Percentiles rank a stretch among this genome's conserved stretches.
Evolutionary conservation across 306 rosid genomes (phyloP).

Genomic region (Gillenia trifoliata): DNA sequence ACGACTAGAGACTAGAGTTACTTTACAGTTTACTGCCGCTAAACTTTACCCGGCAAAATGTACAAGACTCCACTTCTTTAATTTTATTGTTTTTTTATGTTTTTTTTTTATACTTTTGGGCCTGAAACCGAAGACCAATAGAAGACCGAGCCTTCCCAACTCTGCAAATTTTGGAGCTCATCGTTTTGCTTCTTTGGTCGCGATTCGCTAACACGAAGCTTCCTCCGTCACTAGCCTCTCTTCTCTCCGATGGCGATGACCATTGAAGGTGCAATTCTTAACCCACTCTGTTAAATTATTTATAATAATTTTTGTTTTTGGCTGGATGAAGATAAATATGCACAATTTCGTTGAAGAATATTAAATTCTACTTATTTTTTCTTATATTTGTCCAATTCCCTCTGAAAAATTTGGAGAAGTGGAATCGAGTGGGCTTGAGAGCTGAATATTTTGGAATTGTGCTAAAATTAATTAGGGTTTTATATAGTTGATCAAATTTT

Average conservation of each 20-base stretch:
- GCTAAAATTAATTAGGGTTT: slow-evolving; percentile 27
- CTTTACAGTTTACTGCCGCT: no score
- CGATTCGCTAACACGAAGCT: background rate
- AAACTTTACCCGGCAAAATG: background rate
- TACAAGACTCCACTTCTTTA: background rate
- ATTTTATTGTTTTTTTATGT: background rate
- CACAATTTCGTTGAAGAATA: background rate
- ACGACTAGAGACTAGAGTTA: no score
- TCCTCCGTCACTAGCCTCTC: slow-evolving; percentile 2
- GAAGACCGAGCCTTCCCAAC: background rate
- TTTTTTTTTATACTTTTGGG: background rate
- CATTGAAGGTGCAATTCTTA: slow-evolving; percentile 30
- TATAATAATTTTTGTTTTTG: background rate
- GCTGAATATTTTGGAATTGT: background rate
- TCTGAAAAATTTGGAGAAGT: background rate
- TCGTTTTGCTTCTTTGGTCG: slow-evolving; percentile 4
- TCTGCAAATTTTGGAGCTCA: background rate
- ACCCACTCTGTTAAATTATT: background rate
- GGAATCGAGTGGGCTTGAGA: slow-evolving; percentile 2
- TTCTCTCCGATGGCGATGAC: slow-evolving; percentile 44
- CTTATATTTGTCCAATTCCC: background rate
- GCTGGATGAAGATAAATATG: background rate
- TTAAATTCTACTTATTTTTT: background rate
- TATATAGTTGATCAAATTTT: background rate
- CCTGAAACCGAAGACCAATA: background rate